Percentiles rank a stretch among this genome's conserved stretches.
These are phyloP conservation scores for Exophiala lecanii-corni DNA, from an alignment of 2,329 filamentous ascomycete genomes.

Conservation along the genomic window DNA sequence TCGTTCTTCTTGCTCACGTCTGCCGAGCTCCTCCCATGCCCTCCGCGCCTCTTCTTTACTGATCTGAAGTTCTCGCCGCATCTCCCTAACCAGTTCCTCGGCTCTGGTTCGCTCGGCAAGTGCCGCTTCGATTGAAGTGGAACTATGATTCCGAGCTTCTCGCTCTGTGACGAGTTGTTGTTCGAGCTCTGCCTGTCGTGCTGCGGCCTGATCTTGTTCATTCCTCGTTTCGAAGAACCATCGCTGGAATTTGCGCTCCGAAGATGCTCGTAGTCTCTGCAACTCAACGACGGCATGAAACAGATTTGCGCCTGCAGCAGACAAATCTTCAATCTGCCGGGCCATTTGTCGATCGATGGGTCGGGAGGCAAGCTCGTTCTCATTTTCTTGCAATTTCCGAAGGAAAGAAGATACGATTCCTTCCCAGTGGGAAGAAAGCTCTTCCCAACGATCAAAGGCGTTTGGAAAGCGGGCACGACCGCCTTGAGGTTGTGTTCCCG, in stretches of 20 bases:
- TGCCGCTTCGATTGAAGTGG: slow-evolving; percentile 60
- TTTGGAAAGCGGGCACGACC: slow-evolving; percentile 59
- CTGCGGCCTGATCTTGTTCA: slow-evolving; percentile 79
- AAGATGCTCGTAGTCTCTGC: slow-evolving; percentile 87
- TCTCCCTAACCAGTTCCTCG: slow-evolving; percentile 77
- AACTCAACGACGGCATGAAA: slow-evolving; percentile 97
- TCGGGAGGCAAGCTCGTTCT: slow-evolving; percentile 75
- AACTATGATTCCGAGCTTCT: slow-evolving; percentile 57
- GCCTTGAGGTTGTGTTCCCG: slow-evolving; percentile 22
- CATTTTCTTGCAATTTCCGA: slow-evolving; percentile 82
- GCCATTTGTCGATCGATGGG: slow-evolving; percentile 83
- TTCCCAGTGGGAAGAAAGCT: slow-evolving; percentile 95
- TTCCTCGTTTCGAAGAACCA: slow-evolving; percentile 96
- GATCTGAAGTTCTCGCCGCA: slow-evolving; percentile 88
- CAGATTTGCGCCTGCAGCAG: slow-evolving; percentile 89
- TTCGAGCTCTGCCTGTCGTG: slow-evolving; percentile 77
- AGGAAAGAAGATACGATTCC: slow-evolving; percentile 98
- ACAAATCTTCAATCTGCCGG: slow-evolving; percentile 93
- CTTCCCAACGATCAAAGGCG: slow-evolving; percentile 97
- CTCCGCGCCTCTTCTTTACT: slow-evolving; percentile 93
- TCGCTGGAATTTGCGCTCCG: slow-evolving; percentile 93
- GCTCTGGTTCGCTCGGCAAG: slow-evolving; percentile 65
- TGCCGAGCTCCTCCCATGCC: slow-evolving; percentile 94
- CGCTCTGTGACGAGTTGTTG: slow-evolving; percentile 69
- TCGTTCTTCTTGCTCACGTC: slow-evolving; percentile 87